Conservation (phyloP, 345 rosid species). For the Murraya koenigii region DNA sequence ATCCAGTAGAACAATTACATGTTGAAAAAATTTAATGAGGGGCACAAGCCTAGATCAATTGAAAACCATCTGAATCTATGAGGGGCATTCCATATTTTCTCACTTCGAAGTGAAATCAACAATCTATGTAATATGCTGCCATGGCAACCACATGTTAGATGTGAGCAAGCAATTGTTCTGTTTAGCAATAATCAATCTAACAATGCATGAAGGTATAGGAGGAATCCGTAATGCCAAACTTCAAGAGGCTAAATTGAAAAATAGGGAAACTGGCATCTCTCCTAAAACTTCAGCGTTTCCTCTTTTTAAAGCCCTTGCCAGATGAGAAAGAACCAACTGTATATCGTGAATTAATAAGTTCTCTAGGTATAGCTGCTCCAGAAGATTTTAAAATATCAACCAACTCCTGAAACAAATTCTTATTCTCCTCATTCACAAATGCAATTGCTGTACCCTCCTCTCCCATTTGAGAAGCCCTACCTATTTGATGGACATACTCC, state of each 20-base stretch:
- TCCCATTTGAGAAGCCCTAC: slow-evolving; percentile 84
- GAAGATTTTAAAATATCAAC: slow-evolving; percentile 54
- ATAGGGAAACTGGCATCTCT: not conserved
- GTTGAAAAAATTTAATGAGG: not conserved
- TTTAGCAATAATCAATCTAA: too few species aligned
- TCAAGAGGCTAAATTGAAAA: not conserved
- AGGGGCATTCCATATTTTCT: not conserved
- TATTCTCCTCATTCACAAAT: slow-evolving; percentile 71
- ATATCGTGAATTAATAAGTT: slow-evolving; percentile 53
- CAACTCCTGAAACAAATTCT: slow-evolving; percentile 60
- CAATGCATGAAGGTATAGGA: too few species aligned
- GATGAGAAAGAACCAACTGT: slow-evolving; percentile 22
- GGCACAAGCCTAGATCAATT: not conserved
- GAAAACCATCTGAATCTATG: not conserved
- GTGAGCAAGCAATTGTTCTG: not conserved
- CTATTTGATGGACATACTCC: slow-evolving; percentile 85
- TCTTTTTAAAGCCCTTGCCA: slow-evolving; percentile 54
- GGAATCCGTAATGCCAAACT: too few species aligned
- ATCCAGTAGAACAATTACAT: not conserved
- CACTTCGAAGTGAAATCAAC: too few species aligned
- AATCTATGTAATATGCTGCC: not conserved
- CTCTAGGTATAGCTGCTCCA: slow-evolving; percentile 73
- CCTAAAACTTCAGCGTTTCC: slow-evolving; percentile 39
- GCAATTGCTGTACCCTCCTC: slow-evolving; percentile 65
- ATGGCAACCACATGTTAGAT: not conserved